Evolutionary conservation across 1,284 basidiomycete species (phyloP).

Genomic region (Laetiporus sulphureus): DNA sequence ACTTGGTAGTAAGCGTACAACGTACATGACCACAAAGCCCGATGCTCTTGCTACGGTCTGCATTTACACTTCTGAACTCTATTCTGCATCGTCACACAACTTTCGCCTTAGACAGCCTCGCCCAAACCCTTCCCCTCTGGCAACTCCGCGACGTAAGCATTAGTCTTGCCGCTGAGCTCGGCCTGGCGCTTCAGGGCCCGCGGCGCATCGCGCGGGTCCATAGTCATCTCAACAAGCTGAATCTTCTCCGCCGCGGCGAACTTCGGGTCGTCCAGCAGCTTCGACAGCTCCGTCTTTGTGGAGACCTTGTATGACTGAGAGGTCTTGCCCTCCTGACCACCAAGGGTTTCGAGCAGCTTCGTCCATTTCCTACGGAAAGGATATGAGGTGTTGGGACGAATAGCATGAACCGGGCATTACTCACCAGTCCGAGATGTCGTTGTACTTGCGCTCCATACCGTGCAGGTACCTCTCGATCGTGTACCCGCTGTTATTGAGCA

Average conservation of each 20-base stretch:
- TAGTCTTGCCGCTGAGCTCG: slow-evolving; percentile 45
- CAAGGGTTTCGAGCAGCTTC: slow-evolving; percentile 50
- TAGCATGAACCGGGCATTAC: slow-evolving; percentile 5
- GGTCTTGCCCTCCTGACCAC: slow-evolving; percentile 44
- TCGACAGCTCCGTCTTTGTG: slow-evolving; percentile 58
- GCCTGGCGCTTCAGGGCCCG: slow-evolving; percentile 48
- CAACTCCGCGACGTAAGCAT: slow-evolving; percentile 26
- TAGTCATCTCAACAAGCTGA: slow-evolving; percentile 76
- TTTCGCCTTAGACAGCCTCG: slow-evolving; percentile 4
- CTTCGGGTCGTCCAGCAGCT: slow-evolving; percentile 48
- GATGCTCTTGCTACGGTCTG: no score
- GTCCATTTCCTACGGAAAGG: slow-evolving; percentile 43
- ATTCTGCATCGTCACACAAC: no score
- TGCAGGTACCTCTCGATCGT: slow-evolving; percentile 83
- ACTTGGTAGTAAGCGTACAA: no score
- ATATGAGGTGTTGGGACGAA: background rate
- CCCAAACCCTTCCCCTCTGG: slow-evolving; percentile 1
- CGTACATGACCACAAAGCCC: no score
- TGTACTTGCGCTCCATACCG: slow-evolving; percentile 60
- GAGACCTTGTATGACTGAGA: slow-evolving; percentile 63
- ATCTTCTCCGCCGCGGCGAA: slow-evolving; percentile 61
- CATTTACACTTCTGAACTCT: no score
- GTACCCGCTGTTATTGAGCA: slow-evolving; percentile 89
- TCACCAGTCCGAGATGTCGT: slow-evolving; percentile 64
- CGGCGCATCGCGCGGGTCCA: slow-evolving; percentile 72